phyloP scores from a whole-genome alignment of 768 basidiomycete species.

The Lactifluus rugatus region DNA sequence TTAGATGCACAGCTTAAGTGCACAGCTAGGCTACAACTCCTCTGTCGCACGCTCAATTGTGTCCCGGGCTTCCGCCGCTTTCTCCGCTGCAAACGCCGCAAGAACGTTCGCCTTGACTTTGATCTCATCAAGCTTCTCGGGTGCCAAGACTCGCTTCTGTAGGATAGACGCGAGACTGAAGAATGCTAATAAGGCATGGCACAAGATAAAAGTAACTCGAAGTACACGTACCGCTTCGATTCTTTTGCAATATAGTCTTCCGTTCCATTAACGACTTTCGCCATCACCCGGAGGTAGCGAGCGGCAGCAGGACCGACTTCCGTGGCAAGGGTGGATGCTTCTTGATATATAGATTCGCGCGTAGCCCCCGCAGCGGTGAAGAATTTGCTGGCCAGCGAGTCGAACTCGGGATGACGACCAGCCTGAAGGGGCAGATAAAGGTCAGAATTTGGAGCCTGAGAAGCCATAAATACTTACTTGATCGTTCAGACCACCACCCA shows the following conservation, averaged over 20 bases:
- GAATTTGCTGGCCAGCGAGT: conserved; percentile 68
- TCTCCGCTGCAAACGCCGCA: conserved; percentile 40
- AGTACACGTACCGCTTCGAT: conserved; percentile 53
- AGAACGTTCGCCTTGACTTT: conserved; percentile 88
- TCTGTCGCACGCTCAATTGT: conserved; percentile 18
- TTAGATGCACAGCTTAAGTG: neutral
- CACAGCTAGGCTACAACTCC: conserved; percentile 16
- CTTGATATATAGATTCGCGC: conserved; percentile 52
- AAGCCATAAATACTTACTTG: conserved; percentile 30
- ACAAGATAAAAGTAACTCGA: conserved; percentile 11
- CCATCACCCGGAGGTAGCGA: conserved; percentile 87
- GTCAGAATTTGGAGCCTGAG: neutral
- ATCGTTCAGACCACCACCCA: conserved; percentile 73
- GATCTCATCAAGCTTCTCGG: conserved; percentile 83
- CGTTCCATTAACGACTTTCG: conserved; percentile 63
- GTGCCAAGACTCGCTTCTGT: conserved; percentile 64
- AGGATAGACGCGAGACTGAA: conserved; percentile 66
- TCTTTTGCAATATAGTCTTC: conserved; percentile 83
- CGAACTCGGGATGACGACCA: conserved; percentile 70
- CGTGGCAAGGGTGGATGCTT: conserved; percentile 49
- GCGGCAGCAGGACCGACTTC: conserved; percentile 43
- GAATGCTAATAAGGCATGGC: conserved; percentile 15
- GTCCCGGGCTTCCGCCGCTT: conserved; percentile 26
- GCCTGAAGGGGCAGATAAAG: conserved; percentile 38
- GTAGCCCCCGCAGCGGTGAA: conserved; percentile 47